phyloP scores from a whole-genome alignment of 495 filamentous ascomycete species.

The Penicillium daleae region DNA sequence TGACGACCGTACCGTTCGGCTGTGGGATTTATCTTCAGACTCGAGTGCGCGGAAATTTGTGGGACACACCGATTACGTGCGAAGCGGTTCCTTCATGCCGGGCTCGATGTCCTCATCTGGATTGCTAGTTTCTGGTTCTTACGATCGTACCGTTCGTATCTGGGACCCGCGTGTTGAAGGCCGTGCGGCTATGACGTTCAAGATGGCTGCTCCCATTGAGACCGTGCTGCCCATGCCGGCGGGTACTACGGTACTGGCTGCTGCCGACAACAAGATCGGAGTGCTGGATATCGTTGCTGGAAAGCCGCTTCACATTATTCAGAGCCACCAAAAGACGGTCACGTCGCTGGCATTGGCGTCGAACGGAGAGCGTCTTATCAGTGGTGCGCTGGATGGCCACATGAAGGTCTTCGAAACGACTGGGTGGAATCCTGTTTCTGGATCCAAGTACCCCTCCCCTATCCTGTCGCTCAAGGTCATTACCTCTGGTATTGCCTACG shows the following conservation, averaged over 20 bases:
- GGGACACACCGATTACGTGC: slow-evolving; percentile 93
- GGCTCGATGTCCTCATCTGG: slow-evolving; percentile 68
- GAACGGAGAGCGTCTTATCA: slow-evolving; percentile 76
- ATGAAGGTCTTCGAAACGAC: slow-evolving; percentile 94
- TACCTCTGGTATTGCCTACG: slow-evolving; percentile 61
- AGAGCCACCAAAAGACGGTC: slow-evolving; percentile 97
- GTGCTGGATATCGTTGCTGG: slow-evolving; percentile 95
- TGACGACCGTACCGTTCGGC: slow-evolving; percentile 87
- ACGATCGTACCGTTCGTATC: slow-evolving; percentile 89
- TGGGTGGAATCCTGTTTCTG: slow-evolving; percentile 89
- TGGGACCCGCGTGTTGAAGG: slow-evolving; percentile 84
- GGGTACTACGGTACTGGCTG: slow-evolving; percentile 82
- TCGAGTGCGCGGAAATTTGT: slow-evolving; percentile 72
- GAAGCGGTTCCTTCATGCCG: slow-evolving; percentile 83
- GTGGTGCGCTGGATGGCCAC: slow-evolving; percentile 89
- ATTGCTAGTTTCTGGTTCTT: slow-evolving; percentile 82
- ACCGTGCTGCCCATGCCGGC: slow-evolving; percentile 80
- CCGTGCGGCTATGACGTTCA: slow-evolving; percentile 82
- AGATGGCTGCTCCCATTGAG: slow-evolving; percentile 87
- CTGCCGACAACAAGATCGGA: slow-evolving; percentile 83
- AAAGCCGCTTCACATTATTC: slow-evolving; percentile 79
- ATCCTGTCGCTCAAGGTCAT: slow-evolving; percentile 83
- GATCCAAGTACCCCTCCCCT: slow-evolving; percentile 87
- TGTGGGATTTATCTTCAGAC: slow-evolving; percentile 91
- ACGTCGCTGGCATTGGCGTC: slow-evolving; percentile 81